These are phyloP conservation scores for Acacia crassicarpa DNA, from an alignment of 306 rosid species.

Conservation along the genomic window DNA sequence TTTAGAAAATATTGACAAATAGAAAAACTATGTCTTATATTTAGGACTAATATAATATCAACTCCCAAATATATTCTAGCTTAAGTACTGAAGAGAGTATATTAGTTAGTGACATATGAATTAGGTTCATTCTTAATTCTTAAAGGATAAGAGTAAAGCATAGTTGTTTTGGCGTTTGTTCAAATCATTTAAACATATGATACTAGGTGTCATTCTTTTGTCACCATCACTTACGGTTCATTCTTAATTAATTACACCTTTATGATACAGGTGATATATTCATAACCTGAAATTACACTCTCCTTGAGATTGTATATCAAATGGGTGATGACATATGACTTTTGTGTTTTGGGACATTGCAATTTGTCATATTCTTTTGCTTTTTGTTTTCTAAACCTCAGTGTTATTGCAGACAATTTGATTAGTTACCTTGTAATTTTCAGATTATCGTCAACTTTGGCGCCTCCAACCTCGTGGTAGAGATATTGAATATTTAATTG, in stretches of 20 bases:
- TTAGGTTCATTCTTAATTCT: background rate
- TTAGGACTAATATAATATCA: no score
- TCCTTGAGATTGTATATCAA: background rate
- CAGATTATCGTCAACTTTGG: conserved; percentile 61
- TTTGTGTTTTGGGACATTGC: background rate
- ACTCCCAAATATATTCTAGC: no score
- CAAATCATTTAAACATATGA: background rate
- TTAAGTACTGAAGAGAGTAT: no score
- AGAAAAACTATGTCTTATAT: no score
- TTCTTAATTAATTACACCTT: no score
- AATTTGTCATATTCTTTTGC: background rate
- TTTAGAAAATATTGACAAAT: no score
- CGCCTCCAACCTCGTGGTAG: conserved; percentile 45
- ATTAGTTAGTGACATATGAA: background rate
- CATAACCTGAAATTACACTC: background rate
- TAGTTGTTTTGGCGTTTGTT: background rate
- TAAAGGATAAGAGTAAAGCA: background rate
- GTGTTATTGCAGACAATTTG: background rate
- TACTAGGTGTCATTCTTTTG: background rate
- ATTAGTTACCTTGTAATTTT: conserved; percentile 29
- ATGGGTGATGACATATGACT: background rate
- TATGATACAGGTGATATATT: background rate
- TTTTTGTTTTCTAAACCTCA: background rate
- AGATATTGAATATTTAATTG: conserved; percentile 11
- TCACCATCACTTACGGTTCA: background rate